Evolutionary conservation across 2,329 filamentous ascomycete species (phyloP).

Genomic region (Pezicula carpinea): DNA sequence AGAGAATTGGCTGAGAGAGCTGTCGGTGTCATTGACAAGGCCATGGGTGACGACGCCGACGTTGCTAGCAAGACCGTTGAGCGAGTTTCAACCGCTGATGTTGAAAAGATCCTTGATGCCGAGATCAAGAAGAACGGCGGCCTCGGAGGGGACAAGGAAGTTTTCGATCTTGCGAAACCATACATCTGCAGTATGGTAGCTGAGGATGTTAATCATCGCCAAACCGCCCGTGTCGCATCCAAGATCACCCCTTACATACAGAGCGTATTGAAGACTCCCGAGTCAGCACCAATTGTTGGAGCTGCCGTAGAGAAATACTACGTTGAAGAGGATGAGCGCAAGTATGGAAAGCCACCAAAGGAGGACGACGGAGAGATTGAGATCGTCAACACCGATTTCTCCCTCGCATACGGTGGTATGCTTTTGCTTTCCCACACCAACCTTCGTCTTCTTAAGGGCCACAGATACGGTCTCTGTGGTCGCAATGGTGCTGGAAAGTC

Average conservation of each 20-base stretch:
- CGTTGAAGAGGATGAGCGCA: conserved; percentile 79
- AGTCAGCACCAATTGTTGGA: conserved; percentile 59
- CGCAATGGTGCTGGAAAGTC: conserved; percentile 98
- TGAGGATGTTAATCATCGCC: conserved; percentile 81
- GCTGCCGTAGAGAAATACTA: conserved; percentile 74
- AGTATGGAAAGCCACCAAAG: conserved; percentile 77
- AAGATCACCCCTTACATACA: conserved; percentile 73
- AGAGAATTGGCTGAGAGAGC: conserved; percentile 83
- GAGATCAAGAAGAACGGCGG: conserved; percentile 69
- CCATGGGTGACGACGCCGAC: conserved; percentile 73
- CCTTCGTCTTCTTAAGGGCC: conserved; percentile 87
- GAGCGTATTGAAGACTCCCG: conserved; percentile 58
- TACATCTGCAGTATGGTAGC: conserved; percentile 83
- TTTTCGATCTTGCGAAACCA: conserved; percentile 62
- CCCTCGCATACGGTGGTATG: conserved; percentile 96
- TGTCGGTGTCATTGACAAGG: conserved; percentile 82
- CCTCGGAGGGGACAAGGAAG: conserved; percentile 54
- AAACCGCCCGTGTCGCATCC: conserved; percentile 65
- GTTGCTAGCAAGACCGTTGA: conserved; percentile 48
- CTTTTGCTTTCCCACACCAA: conserved; percentile 94
- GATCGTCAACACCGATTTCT: conserved; percentile 98
- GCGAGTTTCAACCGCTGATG: conserved; percentile 67
- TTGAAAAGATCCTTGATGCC: conserved; percentile 68
- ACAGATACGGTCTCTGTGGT: conserved; percentile 94
- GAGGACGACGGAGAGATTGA: conserved; percentile 90